Percentiles rank a stretch among this genome's conserved stretches.
Conservation (phyloP, 2,329 filamentous ascomycete genomes). For the Xylariaceae sp. region DNA sequence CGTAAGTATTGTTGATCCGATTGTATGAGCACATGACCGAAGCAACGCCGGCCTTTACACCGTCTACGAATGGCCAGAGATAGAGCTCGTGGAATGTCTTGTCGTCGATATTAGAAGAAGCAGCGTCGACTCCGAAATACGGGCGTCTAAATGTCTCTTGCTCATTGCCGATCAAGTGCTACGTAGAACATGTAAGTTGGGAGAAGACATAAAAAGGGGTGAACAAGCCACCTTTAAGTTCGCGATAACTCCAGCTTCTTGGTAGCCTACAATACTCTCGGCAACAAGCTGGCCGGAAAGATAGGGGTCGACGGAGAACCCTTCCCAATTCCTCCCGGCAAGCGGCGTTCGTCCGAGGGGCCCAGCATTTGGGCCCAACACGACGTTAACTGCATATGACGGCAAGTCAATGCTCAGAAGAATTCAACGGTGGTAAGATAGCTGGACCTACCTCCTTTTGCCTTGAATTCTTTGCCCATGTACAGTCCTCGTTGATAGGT, state of each 20-base stretch:
- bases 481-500: constrained; percentile 48
- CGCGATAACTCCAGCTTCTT: constrained; percentile 74
- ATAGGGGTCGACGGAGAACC: constrained; percentile 62
- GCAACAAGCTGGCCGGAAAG: constrained; percentile 66
- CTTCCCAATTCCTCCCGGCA: constrained; percentile 68
- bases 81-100: constrained; percentile 63
- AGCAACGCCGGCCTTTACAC: constrained; percentile 52
- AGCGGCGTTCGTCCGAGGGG: constrained; percentile 63
- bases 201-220: background rate
- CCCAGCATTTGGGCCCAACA: constrained; percentile 65
- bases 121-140: constrained; percentile 46
- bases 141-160: constrained; percentile 51
- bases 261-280: constrained; percentile 71
- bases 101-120: constrained; percentile 62
- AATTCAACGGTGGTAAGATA: background rate
- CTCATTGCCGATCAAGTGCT: constrained; percentile 59
- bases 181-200: constrained; percentile 27
- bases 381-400: constrained; percentile 44
- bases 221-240: constrained; percentile 53
- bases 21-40: constrained; percentile 68
- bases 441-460: constrained; percentile 40
- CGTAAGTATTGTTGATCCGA: constrained; percentile 67
- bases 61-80: constrained; percentile 62
- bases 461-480: constrained; percentile 55
- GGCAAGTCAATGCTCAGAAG: constrained; percentile 6